Base-by-base conservation (phyloP, 2,329 filamentous ascomycete species). In the Ceratocystis smalleyi region DNA sequence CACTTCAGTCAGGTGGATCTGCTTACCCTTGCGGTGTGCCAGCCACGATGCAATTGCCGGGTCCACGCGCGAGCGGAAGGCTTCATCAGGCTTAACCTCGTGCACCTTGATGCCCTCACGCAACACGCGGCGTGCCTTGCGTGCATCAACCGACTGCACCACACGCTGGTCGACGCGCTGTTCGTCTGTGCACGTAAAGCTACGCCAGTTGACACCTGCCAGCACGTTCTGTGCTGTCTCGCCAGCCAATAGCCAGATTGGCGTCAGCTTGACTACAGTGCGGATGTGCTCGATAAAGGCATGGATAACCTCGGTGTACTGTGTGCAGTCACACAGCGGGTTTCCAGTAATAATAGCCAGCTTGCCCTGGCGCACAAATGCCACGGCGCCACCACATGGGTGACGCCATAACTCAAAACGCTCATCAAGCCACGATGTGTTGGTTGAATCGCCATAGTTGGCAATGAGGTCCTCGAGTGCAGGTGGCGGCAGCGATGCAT, bases 381-480 rank as follows among this genome's bases (percentile, higher is more conserved):
- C 88, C 43, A 96, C 81, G 4, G 91, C 91, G 60, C 91, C 91
- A 1, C 88, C 92, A 43, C 77, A 73, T 24, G 81, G 76, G 71
- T 96, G 89, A 35, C 91, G 85, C 89, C 90, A 96, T 65, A 95
- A 85, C 71, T 89, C 81, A 73, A 91, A 96, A 5, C 90, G 85
- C 5, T 91, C 88, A 72, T 96, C 91, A 6, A 94, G 82, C 90
- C 91, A 96, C 0, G 90, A 94, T 0, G 91, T 96, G 71, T 95
- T 95, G 60, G 90, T 91, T 1, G 91, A 90, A 74, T 96, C 91
- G 67, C 91, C 91, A 69, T 96, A 96, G 74, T 96, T 96, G 71
- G 90, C 90, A 73, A 96, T 91, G 51, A 96, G 84, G 72, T 95
- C 87, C 72, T 91, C 89, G 4, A 96, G 73, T 15, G 51, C 10